Base-by-base conservation (phyloP, 441 rosid genomes). In the Syzygium malaccense region DNA sequence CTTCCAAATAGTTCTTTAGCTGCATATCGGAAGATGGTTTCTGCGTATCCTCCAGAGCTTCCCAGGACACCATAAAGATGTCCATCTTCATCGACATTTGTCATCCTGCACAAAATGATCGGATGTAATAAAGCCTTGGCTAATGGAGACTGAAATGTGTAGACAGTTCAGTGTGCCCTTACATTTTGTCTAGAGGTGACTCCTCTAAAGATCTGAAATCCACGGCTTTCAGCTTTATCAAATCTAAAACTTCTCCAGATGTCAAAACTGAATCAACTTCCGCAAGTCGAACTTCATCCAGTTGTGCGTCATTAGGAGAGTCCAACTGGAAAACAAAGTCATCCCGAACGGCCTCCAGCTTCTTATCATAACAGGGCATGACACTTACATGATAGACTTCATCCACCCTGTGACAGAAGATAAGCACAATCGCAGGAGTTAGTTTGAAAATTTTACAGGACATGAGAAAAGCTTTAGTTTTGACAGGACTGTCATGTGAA, bases 361-460 rank as follows among this genome's bases (percentile, higher is more conserved):
- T 98, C 93, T 97, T 98, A 91, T 98, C 99, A 89, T 96, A 97
- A 88, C 99, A 98, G 20, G 98, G 99, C 99, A 98, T 98, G 91
- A 96, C 97, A 48, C 99, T 95, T 86, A 96, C 98, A 93, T 98
- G 99, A 92, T 95, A 96, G 78, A 97, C 90, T 89, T 98, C 96
- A 20, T 95, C 94, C 14, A 96, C 93, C 96, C 99, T 98, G 91
- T 88, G 66, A 91, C 87, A 55, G 30, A 56, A 55, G n/a, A 85
- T 20, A 55, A 85, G 5, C 86, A 85, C 58, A 85, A 45, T 85
- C 26, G 15, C 28, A 20, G 45, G 55, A 30, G 55, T 33, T 14
- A 86, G 86, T 30, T 71, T 3, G 49, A 33, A 49, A 37, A 62
- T 25, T 56, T 18, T 1, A 75, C 64, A 14, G 18, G 86, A 71